These are phyloP conservation scores for Aspergillus ruber DNA, from an alignment of 2,329 filamentous ascomycete genomes.

Conservation along the genomic window DNA sequence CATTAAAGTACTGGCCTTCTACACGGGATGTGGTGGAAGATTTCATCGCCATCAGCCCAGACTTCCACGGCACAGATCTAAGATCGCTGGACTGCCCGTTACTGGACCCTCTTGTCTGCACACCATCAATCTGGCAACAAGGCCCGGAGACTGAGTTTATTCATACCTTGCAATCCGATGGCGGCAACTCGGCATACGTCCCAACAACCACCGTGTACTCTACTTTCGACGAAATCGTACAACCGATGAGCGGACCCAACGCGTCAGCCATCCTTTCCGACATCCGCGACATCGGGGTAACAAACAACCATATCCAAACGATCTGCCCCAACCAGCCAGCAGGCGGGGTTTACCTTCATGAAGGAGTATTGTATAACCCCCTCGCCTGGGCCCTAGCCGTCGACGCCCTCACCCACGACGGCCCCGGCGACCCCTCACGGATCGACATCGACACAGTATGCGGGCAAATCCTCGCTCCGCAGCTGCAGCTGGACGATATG, in stretches of 20 bases:
- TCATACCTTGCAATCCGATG: constrained; percentile 34
- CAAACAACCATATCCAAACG: constrained; percentile 46
- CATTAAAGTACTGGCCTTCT: constrained; percentile 52
- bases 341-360: constrained; percentile 45
- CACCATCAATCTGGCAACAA: constrained; percentile 43
- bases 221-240: constrained; percentile 46
- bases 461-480: constrained; percentile 15
- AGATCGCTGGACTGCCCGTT: constrained; percentile 28
- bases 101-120: constrained; percentile 19
- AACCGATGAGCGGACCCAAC: constrained; percentile 42
- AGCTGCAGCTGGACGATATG: constrained; percentile 36
- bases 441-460: constrained; percentile 40
- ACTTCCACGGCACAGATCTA: constrained; percentile 46
- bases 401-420: constrained; percentile 45
- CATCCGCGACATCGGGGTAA: constrained; percentile 40
- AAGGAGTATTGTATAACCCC: constrained; percentile 46
- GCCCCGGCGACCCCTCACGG: constrained; percentile 36
- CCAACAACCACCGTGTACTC: constrained; percentile 51
- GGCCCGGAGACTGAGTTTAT: constrained; percentile 11
- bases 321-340: constrained; percentile 34
- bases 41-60: constrained; percentile 48
- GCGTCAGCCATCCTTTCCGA: constrained; percentile 44
- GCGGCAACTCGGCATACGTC: constrained; percentile 49
- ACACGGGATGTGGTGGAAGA: constrained; percentile 42
- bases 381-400: constrained; percentile 36